Percentiles rank a stretch among this genome's conserved stretches.
Evolutionary conservation across 2,329 filamentous ascomycete species (phyloP).

Genomic region (Elsinoe arachidis): DNA sequence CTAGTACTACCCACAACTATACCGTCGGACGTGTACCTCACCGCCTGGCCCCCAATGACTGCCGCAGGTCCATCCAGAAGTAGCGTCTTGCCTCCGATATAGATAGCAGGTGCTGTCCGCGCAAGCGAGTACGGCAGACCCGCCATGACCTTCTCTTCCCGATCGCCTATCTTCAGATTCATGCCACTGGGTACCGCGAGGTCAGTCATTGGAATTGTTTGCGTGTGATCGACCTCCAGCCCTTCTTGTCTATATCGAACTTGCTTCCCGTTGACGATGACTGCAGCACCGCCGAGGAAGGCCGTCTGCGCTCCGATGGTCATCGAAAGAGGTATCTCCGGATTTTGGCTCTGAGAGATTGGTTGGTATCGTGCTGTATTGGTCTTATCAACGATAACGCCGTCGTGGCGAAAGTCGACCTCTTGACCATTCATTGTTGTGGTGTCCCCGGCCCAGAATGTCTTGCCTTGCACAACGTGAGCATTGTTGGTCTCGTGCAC

Average conservation of each 20-base stretch:
- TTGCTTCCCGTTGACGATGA: background rate
- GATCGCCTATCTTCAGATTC: background rate
- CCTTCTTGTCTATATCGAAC: background rate
- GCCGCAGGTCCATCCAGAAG: background rate
- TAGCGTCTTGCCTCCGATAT: background rate
- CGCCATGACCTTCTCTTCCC: background rate
- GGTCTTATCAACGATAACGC: background rate
- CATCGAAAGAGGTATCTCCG: background rate
- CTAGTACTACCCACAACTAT: background rate
- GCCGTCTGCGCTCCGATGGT: background rate
- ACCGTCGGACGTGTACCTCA: background rate
- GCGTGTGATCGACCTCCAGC: background rate
- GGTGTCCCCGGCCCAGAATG: background rate
- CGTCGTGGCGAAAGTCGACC: background rate
- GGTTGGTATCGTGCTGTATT: background rate
- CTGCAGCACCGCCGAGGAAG: background rate
- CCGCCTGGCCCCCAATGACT: background rate
- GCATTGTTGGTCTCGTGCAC: background rate
- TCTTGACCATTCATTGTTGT: background rate
- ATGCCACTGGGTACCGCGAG: background rate
- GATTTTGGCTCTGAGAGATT: no score
- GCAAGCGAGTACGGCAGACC: background rate
- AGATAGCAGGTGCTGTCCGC: background rate
- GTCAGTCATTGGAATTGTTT: background rate
- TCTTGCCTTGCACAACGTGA: background rate